Evolutionary conservation across 1,284 basidiomycete species (phyloP), one percentile per base, ranked within the genome.

Genomic region (Hemileia vastatrix): DNA sequence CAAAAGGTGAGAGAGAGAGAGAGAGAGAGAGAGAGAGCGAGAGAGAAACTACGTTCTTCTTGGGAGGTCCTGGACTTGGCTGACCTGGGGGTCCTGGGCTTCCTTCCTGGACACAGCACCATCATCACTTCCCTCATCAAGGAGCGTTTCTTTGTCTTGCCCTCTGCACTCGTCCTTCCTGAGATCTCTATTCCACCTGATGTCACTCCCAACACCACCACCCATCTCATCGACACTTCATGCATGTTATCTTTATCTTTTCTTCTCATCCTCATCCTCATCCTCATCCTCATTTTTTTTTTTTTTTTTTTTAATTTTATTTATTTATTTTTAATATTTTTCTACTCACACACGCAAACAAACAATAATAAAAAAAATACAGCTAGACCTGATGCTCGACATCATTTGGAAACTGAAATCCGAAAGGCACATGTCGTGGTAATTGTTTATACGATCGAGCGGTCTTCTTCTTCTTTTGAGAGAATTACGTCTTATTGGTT

Each of bases 401-500:
- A 83, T 52, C 91, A 95, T 75, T 83, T 98, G 50, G 90, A 97
- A 72, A 86, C 88, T 27, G 93, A 97, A 80, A 88, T 96, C 64
- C 85, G 92, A 57, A 89, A 95, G 73, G 93, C 93, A 18, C 91
- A 97, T 79, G 95, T 96, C 72, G 96, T 98, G 67, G 95, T 90
- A 73, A 86, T 98, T 61, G 94, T 98, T 54, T 95, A 98, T 76
- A 87, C 90, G 32, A 92, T 97, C 72, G 90, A 94, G 77, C n/a
- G n/a, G n/a, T 90, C 93, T 71, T 87, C 93, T 18, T 86, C 87
- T 69, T 93, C 91, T 15, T 97, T 98, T 77, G 91, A 96, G 77
- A 86, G 94, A 63, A 92, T 98, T 77, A 90, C 92, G 31, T 87
- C 92, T n/a, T 97, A 91, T 77, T 98, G 94, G 94, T 81, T 98